Base-by-base conservation (phyloP, 805 yeast genomes). In the Candida railenensis region DNA sequence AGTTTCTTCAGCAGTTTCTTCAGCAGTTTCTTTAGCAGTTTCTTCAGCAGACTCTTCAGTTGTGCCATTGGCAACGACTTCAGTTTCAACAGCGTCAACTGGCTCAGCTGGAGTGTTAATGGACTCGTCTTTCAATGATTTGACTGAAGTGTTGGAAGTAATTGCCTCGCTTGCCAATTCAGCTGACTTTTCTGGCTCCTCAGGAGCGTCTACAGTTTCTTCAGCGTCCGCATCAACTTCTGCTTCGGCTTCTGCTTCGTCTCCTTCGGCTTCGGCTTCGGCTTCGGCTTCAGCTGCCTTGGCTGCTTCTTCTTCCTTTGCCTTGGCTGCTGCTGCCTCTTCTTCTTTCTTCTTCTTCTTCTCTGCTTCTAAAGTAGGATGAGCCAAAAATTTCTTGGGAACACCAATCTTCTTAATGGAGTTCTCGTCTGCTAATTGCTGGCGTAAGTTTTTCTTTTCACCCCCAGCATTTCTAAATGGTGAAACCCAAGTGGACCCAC, bases 351-450 rank as follows among this genome's bases (percentile, higher is more conserved):
- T 68, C 47, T 55, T n/a, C 48, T 56, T 46, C 51, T 59, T 41
- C 53, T 62, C 49, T 7, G 68, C 67, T 40, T 64, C 67, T 49
- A 67, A 62, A 9, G 72, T 66, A 19, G 75, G 73, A 54, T 71
- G 76, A 32, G 57, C 45, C 41, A 74, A 55, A 47, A 68, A 72
- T 53, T 69, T 70, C 57, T 63, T 64, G 22, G 77, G 77, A 21
- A 72, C 73, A 36, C 53, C 62, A 34, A 72, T 50, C 22, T 60
- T 57, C 21, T 59, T 57, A 40, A 71, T 63, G 28, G 58, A 53
- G 55, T 71, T 71, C 37, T 57, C 56, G 14, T 65, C 66, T 47
- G 62, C 61, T 47, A 65, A 70, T 53, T 70, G 65, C 50, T 70
- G 55, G 41, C 60, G 56, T 44, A 66, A 63, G 53, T 65, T 69